Conservation (phyloP, 805 yeast genomes). For the Candida chilensis region DNA sequence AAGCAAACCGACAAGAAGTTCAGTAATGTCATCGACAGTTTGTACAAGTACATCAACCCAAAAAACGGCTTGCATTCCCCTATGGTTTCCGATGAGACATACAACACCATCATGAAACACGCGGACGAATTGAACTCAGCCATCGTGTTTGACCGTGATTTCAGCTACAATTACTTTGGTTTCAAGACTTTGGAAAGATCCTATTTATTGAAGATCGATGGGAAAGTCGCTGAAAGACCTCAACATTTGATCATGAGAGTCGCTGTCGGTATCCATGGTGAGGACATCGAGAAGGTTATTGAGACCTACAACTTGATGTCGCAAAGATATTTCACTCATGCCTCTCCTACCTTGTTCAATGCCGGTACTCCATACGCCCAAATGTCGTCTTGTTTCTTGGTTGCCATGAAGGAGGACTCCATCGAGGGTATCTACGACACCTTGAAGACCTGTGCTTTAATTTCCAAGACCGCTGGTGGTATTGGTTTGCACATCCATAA, state of each 20-base stretch:
- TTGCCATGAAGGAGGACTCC: slow-evolving; percentile 90
- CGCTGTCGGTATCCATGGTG: slow-evolving; percentile 81
- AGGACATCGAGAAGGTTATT: slow-evolving; percentile 49
- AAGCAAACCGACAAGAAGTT: slow-evolving; percentile 87
- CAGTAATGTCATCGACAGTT: slow-evolving; percentile 64
- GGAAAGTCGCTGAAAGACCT: slow-evolving; percentile 79
- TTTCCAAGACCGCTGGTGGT: slow-evolving; percentile 94
- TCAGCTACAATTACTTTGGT: slow-evolving; percentile 75
- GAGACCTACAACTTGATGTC: slow-evolving; percentile 91
- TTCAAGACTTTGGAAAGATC: slow-evolving; percentile 88
- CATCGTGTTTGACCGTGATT: slow-evolving; percentile 71
- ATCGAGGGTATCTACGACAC: slow-evolving; percentile 93
- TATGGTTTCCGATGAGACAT: slow-evolving; percentile 61
- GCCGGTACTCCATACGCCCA: slow-evolving; percentile 84
- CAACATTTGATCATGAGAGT: slow-evolving; percentile 89
- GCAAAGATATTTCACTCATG: slow-evolving; percentile 80
- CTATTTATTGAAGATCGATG: slow-evolving; percentile 59
- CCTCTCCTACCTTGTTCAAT: slow-evolving; percentile 90
- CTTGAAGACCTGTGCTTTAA: slow-evolving; percentile 77
- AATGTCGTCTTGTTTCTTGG: slow-evolving; percentile 86
- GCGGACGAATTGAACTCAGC: slow-evolving; percentile 64
- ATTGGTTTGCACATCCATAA: slow-evolving; percentile 86
- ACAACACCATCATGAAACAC: slow-evolving; percentile 52
- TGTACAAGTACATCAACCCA: slow-evolving; percentile 76
- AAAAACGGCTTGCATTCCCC: slow-evolving; percentile 60